A percentile compares a stretch with the other conserved stretches of the same genome.
phyloP scores from a whole-genome alignment of 2,329 filamentous ascomycete genomes.

The Hymenoscyphus linearis region DNA sequence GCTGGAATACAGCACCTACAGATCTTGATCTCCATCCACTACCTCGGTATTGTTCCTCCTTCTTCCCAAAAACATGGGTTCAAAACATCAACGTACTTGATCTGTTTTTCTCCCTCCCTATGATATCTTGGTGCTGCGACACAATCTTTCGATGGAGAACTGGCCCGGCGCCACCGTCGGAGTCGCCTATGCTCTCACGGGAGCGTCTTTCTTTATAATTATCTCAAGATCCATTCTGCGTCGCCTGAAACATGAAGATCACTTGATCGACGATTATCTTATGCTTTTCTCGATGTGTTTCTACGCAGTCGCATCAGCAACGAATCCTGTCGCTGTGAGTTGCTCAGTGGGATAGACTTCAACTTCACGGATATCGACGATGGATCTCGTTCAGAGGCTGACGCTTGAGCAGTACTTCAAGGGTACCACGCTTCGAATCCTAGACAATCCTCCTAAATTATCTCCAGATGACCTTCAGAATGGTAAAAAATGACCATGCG shows the following conservation, averaged over 20 bases:
- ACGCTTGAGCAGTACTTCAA: conserved; percentile 12
- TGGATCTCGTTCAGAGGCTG: not conserved
- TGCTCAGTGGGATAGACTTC: not conserved
- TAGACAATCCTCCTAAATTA: conserved; percentile 5
- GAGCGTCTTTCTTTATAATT: conserved; percentile 18
- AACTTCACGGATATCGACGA: no score
- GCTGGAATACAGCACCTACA: no score
- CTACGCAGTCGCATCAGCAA: conserved; percentile 13
- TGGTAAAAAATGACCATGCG: not conserved
- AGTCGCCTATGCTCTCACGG: conserved; percentile 17
- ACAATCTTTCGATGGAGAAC: not conserved
- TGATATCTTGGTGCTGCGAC: not conserved
- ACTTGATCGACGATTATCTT: conserved; percentile 21
- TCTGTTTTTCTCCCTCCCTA: not conserved
- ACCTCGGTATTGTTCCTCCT: not conserved
- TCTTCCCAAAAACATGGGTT: not conserved
- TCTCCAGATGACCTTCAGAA: not conserved
- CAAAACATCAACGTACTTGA: not conserved
- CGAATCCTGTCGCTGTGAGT: conserved; percentile 9
- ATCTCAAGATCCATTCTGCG: conserved; percentile 18
- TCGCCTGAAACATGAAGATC: conserved; percentile 19
- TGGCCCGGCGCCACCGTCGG: conserved; percentile 9
- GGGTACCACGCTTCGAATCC: conserved; percentile 12
- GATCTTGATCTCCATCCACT: no score
- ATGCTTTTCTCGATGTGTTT: conserved; percentile 17